Evolutionary conservation across 805 yeast genomes (phyloP), one percentile per base, ranked within the genome.

Genomic region (Spathaspora passalidarum): DNA sequence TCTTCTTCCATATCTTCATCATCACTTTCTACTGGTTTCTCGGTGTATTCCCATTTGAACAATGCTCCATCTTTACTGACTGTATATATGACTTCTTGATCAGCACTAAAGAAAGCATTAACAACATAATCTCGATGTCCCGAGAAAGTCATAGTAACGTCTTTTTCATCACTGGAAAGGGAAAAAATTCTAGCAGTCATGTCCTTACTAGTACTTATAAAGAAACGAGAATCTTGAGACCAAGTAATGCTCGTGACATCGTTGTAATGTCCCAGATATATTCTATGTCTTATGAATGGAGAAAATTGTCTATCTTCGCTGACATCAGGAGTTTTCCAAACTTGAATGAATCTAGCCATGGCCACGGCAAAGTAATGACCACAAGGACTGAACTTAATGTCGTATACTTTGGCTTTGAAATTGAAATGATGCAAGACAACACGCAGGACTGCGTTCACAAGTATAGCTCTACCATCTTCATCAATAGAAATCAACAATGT

Each of bases 51-150:
- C 98, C 99, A 94, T 57, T 80, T 79, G 61, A 91, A 88, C 46
- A 92, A 69, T 0, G 99, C 97, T 45, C 98, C 99, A 60, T 94
- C 99, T 63, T 86, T 88, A 61, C 96, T 87, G 14, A 94, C 77
- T 0, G 98, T 91, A 60, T 89, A 92, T 40, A 94, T 88, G 48
- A 81, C 79, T 60, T 94, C 97, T 68, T 94, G 99, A 46, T 82
- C 79, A n/a, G 77, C 76, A 55, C 86, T 82, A 68, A 94, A 94
- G 56, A 88, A 92, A 1, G 98, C 96, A 39, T 81, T 82, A 38
- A 91, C 66, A 1, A 94, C 96, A 48, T 85, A 80, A 62, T 92
- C 98, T 53, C 92, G 77, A 63, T 94, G 99, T 2, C 99, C 99
- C 0, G 95, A 86, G 49, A 94, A 78, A 0, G 94, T 82, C 76